Evolutionary conservation across 352 stramenopile genomes (phyloP).

Genomic region (Pythium scleroteichum): DNA sequence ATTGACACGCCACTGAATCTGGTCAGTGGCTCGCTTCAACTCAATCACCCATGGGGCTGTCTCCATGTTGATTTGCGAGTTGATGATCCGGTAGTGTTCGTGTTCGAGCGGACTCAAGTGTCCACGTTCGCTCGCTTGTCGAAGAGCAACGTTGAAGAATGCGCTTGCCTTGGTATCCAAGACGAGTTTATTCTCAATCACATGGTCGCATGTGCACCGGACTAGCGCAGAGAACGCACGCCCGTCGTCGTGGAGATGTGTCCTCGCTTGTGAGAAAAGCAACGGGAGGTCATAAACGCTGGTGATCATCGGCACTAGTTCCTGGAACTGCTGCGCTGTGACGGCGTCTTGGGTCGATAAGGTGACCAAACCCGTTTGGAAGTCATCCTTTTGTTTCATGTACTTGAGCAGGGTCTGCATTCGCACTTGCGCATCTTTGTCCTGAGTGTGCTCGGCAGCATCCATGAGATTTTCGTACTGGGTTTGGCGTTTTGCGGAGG

Average conservation of each 20-base stretch:
- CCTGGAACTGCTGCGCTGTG: not conserved
- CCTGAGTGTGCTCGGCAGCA: not conserved
- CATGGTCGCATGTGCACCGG: constrained; percentile 4
- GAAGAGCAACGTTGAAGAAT: constrained; percentile 21
- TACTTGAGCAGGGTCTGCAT: constrained; percentile 10
- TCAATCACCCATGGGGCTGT: constrained; percentile 18
- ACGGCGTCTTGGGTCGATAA: constrained; percentile 2
- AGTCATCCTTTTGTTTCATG: constrained; percentile 18
- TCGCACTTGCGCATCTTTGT: constrained; percentile 1
- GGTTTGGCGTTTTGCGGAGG: not conserved
- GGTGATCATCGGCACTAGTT: constrained; percentile 11
- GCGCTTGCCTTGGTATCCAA: constrained; percentile 20
- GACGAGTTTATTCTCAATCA: constrained; percentile 18
- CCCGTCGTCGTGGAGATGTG: constrained; percentile 6
- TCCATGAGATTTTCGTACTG: not conserved
- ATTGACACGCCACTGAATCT: constrained; percentile 19
- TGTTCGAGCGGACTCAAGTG: constrained; percentile 10
- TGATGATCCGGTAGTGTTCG: constrained; percentile 19
- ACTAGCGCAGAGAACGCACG: constrained; percentile 8
- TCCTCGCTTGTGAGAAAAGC: constrained; percentile 7
- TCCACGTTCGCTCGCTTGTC: constrained; percentile 5
- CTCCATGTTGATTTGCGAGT: constrained; percentile 23
- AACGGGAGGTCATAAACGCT: constrained; percentile 20
- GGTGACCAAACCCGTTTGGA: not conserved
- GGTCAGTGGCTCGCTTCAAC: constrained; percentile 18